Conservation (phyloP, 257 asterid genomes). For the Solanum chiquidenum region DNA sequence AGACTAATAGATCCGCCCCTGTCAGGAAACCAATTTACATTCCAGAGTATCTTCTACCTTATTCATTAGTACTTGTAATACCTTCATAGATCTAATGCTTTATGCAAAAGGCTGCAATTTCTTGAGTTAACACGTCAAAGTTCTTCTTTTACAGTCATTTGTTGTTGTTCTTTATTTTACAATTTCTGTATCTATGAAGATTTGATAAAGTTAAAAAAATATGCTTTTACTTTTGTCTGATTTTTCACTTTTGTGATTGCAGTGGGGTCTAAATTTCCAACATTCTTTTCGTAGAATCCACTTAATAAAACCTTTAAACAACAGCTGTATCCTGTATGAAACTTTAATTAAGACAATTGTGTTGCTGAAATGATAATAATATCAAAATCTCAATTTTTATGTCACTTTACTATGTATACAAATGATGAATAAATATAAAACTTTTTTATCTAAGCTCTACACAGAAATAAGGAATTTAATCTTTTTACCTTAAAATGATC, state of each 20-base stretch:
- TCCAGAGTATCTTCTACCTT: background rate
- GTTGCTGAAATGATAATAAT: background rate
- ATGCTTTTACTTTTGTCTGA: background rate
- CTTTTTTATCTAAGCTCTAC: background rate
- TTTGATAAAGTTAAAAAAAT: background rate
- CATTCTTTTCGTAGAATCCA: slow-evolving; percentile 1
- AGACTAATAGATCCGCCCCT: no score
- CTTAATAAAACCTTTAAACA: background rate
- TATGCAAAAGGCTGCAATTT: background rate
- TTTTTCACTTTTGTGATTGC: background rate
- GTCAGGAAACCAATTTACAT: background rate
- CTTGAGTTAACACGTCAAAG: background rate
- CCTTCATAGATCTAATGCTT: no score
- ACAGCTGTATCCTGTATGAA: background rate
- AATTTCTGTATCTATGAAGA: background rate
- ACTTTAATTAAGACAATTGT: background rate
- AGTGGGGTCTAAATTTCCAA: background rate
- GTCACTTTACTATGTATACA: background rate
- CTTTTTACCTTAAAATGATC: background rate
- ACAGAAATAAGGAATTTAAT: background rate
- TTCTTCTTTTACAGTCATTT: background rate
- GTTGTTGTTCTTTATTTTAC: background rate
- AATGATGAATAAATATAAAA: background rate
- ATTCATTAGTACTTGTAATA: background rate
- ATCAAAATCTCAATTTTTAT: background rate